Base-by-base conservation (phyloP, 768 basidiomycete genomes). In the Roridomyces roridus region DNA sequence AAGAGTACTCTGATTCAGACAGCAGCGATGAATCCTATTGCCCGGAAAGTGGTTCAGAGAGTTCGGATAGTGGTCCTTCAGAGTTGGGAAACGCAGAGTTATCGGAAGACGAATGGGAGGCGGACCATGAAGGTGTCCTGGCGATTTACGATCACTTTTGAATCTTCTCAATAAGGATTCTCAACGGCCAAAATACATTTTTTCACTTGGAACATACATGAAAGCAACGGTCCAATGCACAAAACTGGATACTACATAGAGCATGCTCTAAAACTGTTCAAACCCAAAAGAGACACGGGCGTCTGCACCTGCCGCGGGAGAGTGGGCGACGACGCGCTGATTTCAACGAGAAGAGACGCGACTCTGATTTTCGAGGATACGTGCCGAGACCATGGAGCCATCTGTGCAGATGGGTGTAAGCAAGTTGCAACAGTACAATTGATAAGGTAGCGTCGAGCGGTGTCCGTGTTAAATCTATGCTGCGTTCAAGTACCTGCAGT, bases 301-400 rank as follows among this genome's bases (percentile, higher is more conserved):
- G 74, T 75, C 60, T 73, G 70, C 6, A 66, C 70, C 29, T 72
- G 57, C 15, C 56, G 57, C 21, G 43, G 57, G 1, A 46, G 25
- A 39, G 59, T 52, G 29, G 78, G 74, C 34, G 76, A 74, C 28
- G 81, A 80, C 1, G 78, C 74, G 61, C 83, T 80, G 57, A 90
- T 89, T 57, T 88, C 85, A 34, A 90, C 69, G 14, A 89, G 69
- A 56, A 90, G 72, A 4, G 88, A 84, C 15, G 88, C 88, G 0
- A 87, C 88, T n/a, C n/a, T n/a, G n/a, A n/a, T n/a, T 83, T 82
- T 44, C 78, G 75, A 39, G 84, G 69, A 67, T 78, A 85, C 7
- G 80, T 81, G 43, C 79, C 77, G 28, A 85, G 74, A 35, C 83
- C 83, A 61, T 80, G 79, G 21, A 83, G 77, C 20, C 83, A 84